phyloP scores from a whole-genome alignment of 1,284 basidiomycete species.

The Cutaneotrichosporon dermatis region DNA sequence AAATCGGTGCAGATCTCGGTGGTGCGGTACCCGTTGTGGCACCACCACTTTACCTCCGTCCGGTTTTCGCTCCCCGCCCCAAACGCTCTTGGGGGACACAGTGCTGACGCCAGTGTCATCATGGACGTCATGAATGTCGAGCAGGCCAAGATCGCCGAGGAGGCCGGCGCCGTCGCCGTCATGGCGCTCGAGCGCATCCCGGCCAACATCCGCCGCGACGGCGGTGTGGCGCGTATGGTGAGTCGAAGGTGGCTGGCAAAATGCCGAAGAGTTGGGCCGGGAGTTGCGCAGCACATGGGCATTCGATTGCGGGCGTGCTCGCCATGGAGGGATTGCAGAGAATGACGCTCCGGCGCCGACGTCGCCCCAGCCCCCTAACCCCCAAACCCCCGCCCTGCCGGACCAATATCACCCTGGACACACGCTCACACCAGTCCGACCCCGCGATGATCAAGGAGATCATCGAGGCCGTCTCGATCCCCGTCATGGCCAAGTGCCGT shows the following conservation, averaged over 20 bases:
- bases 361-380: not conserved
- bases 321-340: not conserved
- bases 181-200: conserved; percentile 97
- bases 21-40: too few species aligned
- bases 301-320: too few species aligned
- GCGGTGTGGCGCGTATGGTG: conserved; percentile 92
- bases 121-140: conserved; percentile 67
- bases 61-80: too few species aligned
- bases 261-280: not conserved
- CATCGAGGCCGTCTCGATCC: conserved; percentile 84
- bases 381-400: not conserved
- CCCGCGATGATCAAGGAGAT: conserved; percentile 96
- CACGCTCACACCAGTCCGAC: conserved; percentile 63
- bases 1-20: too few species aligned
- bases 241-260: conserved; percentile 22
- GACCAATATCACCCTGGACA: not conserved
- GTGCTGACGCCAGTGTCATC: conserved; percentile 67
- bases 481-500: conserved; percentile 58
- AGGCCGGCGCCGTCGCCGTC: conserved; percentile 95
- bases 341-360: not conserved
- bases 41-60: too few species aligned
- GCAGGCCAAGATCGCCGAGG: conserved; percentile 89
- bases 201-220: conserved; percentile 84
- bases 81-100: not conserved
- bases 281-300: not conserved